Percentiles rank a stretch among this genome's conserved stretches.
phyloP scores from a whole-genome alignment of 805 yeast genomes.

The Starmerella sirachaensis region DNA sequence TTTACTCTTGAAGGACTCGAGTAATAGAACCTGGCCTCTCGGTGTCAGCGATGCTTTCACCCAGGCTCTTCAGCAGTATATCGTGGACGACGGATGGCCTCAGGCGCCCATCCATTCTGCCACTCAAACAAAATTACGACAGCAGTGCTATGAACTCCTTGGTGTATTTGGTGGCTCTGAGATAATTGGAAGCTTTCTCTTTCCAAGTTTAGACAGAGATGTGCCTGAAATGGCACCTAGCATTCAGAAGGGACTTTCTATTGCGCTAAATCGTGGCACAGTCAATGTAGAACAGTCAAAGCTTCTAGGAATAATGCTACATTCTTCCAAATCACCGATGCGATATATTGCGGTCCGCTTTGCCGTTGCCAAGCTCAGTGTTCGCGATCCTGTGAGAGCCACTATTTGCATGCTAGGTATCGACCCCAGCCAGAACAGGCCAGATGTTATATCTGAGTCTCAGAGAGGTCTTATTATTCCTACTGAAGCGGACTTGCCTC shows the following conservation, averaged over 20 bases:
- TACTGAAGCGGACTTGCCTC: constrained; percentile 44
- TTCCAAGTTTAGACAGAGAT: constrained; percentile 60
- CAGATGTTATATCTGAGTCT: constrained; percentile 74
- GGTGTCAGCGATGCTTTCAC: constrained; percentile 5
- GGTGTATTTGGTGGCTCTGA: constrained; percentile 48
- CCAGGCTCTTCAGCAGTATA: constrained; percentile 18
- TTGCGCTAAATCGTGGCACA: constrained; percentile 42
- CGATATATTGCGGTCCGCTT: constrained; percentile 57
- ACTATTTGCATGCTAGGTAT: constrained; percentile 56
- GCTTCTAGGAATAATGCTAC: constrained; percentile 30
- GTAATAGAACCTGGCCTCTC: background rate
- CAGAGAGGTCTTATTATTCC: constrained; percentile 44
- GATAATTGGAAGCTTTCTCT: constrained; percentile 49
- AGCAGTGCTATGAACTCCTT: constrained; percentile 59
- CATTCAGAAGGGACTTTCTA: constrained; percentile 59
- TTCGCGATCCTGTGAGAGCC: constrained; percentile 56
- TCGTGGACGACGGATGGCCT: constrained; percentile 29
- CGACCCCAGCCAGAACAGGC: constrained; percentile 37
- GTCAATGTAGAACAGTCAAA: constrained; percentile 20
- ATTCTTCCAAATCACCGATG: constrained; percentile 35
- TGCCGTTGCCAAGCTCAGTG: constrained; percentile 51
- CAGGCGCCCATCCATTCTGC: constrained; percentile 8
- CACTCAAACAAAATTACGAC: constrained; percentile 15
- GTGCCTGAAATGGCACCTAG: constrained; percentile 48
- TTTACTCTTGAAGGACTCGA: constrained; percentile 7